phyloP scores from a whole-genome alignment of 2,329 filamentous ascomycete species.

The Tolypocladium sp. region DNA sequence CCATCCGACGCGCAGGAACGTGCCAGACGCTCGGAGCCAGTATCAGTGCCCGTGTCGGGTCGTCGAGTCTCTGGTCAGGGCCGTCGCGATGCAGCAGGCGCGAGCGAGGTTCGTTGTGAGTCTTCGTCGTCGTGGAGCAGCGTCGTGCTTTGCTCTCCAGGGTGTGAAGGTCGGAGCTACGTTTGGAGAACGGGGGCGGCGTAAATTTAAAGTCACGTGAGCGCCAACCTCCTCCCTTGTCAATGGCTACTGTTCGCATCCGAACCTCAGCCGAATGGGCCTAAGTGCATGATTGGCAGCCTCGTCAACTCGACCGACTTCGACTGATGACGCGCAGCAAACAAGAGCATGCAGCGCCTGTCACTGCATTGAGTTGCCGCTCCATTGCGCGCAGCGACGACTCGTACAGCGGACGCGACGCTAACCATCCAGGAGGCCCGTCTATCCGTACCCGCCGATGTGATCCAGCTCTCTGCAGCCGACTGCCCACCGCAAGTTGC shows the following conservation, averaged over 20 bases:
- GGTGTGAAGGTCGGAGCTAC: slow-evolving; percentile 20
- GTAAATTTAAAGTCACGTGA: slow-evolving; percentile 37
- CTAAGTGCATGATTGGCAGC: not conserved
- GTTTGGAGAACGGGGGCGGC: slow-evolving; percentile 19
- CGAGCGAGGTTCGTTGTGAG: slow-evolving; percentile 11
- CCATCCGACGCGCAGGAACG: slow-evolving; percentile 31
- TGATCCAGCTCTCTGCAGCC: not conserved
- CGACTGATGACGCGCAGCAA: not conserved
- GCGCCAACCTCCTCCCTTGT: slow-evolving; percentile 4
- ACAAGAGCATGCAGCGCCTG: not conserved
- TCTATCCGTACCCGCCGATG: not conserved
- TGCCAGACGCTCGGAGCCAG: slow-evolving; percentile 1
- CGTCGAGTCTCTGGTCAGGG: not conserved
- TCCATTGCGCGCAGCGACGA: not conserved
- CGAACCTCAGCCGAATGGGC: not conserved
- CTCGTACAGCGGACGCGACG: not conserved
- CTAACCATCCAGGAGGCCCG: not conserved
- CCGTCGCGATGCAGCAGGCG: slow-evolving; percentile 8
- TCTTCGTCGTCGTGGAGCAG: slow-evolving; percentile 10
- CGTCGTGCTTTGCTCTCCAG: slow-evolving; percentile 14
- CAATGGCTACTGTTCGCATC: not conserved
- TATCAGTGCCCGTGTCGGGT: not conserved
- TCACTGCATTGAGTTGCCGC: not conserved
- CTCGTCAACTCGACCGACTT: not conserved
- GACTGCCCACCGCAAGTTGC: slow-evolving; percentile 4